Evolutionary conservation across 306 rosid genomes (phyloP).

Genomic region (Quercus variabilis): DNA sequence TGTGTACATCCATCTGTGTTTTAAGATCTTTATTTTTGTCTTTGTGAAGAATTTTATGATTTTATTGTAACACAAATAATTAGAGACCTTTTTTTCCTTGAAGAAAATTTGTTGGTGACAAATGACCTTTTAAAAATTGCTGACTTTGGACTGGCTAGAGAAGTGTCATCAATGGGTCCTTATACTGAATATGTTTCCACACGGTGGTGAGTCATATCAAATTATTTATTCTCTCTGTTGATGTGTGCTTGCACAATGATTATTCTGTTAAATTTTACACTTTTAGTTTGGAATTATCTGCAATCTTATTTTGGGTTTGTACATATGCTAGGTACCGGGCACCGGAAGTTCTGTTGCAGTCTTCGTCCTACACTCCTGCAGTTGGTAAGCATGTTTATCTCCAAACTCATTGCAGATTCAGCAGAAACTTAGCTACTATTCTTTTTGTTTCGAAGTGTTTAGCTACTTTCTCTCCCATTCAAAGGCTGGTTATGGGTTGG

Average conservation of each 20-base stretch:
- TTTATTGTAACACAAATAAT: constrained; percentile 5
- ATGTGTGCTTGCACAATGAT: neutral
- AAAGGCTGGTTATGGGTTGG: neutral
- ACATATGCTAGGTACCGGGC: constrained; percentile 69
- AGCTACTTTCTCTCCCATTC: constrained; percentile 1
- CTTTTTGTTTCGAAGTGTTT: neutral
- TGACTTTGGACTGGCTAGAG: constrained; percentile 90
- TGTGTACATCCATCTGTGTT: constrained; percentile 9
- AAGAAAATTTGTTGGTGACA: constrained; percentile 84
- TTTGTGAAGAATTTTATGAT: constrained; percentile 9
- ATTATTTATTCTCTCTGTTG: neutral
- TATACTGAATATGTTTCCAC: constrained; percentile 94
- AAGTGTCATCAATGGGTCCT: constrained; percentile 79
- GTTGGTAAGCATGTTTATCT: constrained; percentile 55
- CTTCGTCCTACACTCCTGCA: constrained; percentile 72
- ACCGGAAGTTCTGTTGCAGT: constrained; percentile 80
- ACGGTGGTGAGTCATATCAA: constrained; percentile 67
- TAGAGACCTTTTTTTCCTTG: constrained; percentile 12
- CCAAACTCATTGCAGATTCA: neutral
- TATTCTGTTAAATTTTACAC: neutral
- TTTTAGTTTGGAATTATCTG: neutral
- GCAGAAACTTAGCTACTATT: neutral
- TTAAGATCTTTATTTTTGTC: neutral
- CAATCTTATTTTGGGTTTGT: constrained; percentile 19
- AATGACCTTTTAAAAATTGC: constrained; percentile 74